Evolutionary conservation across 257 asterid species (phyloP).

Genomic region (Ehretia macrophylla): DNA sequence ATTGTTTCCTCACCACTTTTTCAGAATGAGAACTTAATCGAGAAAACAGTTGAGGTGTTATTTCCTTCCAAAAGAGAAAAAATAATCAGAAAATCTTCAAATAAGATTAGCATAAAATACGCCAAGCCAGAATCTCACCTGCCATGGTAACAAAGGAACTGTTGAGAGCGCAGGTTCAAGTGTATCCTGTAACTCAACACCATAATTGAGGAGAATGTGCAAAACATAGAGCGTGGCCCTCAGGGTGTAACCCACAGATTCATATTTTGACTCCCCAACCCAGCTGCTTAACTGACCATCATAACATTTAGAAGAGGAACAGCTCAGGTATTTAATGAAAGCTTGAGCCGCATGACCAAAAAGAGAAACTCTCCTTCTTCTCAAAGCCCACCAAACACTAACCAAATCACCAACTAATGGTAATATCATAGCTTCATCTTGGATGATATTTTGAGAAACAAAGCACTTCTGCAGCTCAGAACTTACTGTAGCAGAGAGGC

Average conservation of each 20-base stretch:
- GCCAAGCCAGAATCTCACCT: slow-evolving; percentile 47
- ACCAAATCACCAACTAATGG: slow-evolving; percentile 54
- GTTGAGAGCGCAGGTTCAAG: slow-evolving; percentile 78
- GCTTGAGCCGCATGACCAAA: slow-evolving; percentile 96
- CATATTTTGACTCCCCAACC: slow-evolving; percentile 49
- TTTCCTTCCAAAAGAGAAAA: slow-evolving; percentile 57
- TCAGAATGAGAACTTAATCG: slow-evolving; percentile 94
- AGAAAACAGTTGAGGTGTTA: slow-evolving; percentile 93
- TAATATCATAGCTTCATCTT: slow-evolving; percentile 41
- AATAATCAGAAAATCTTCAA: slow-evolving; percentile 30
- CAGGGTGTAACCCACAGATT: slow-evolving; percentile 61
- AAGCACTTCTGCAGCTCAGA: slow-evolving; percentile 66
- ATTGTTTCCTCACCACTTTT: slow-evolving; percentile 74
- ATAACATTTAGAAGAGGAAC: slow-evolving; percentile 57
- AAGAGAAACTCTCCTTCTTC: slow-evolving; percentile 77
- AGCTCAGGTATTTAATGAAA: slow-evolving; percentile 74
- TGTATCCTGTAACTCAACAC: slow-evolving; percentile 74
- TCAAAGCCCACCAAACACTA: slow-evolving; percentile 81
- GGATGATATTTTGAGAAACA: slow-evolving; percentile 32
- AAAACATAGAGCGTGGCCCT: slow-evolving; percentile 80
- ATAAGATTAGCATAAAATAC: slow-evolving; percentile 17
- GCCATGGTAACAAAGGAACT: slow-evolving; percentile 96
- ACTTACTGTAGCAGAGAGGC: slow-evolving; percentile 49
- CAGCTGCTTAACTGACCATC: slow-evolving; percentile 59
- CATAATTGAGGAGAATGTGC: slow-evolving; percentile 86